Conservation (phyloP, 2,329 filamentous ascomycete species). For the Colletotrichum lupini region DNA sequence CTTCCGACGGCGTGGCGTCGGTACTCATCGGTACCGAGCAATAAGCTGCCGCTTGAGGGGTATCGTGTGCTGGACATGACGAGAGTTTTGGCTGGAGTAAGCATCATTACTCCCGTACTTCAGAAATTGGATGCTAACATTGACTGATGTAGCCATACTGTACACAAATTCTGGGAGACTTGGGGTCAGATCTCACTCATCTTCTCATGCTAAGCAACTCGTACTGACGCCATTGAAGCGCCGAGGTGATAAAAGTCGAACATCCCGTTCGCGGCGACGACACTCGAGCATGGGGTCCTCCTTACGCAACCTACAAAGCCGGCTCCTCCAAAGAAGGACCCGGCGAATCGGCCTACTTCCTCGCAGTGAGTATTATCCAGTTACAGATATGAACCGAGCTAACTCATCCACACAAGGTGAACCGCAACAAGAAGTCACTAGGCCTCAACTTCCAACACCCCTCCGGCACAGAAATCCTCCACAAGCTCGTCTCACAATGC, state of each 20-base stretch:
- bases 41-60: constrained; percentile 77
- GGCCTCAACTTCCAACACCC: constrained; percentile 90
- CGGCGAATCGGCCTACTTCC: constrained; percentile 94
- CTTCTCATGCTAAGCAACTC: constrained; percentile 10
- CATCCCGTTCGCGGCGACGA: constrained; percentile 93
- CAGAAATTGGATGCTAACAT: background rate
- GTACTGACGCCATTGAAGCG: constrained; percentile 63
- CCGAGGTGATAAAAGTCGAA: constrained; percentile 97
- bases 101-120: background rate
- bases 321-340: constrained; percentile 71
- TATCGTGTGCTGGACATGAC: constrained; percentile 97
- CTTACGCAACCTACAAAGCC: constrained; percentile 83
- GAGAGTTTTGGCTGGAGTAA: constrained; percentile 89
- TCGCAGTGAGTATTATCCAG: constrained; percentile 70
- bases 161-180: constrained; percentile 94
- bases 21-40: constrained; percentile 43
- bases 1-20: constrained; percentile 38
- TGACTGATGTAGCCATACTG: constrained; percentile 82
- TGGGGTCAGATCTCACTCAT: constrained; percentile 74
- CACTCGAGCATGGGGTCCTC: constrained; percentile 95
- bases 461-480: constrained; percentile 85
- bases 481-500: constrained; percentile 84
- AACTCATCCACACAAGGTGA: constrained; percentile 68
- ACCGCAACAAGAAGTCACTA: constrained; percentile 96
- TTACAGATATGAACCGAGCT: background rate